phyloP scores from a whole-genome alignment of 441 rosid species.

The Gossypium gossypioides region DNA sequence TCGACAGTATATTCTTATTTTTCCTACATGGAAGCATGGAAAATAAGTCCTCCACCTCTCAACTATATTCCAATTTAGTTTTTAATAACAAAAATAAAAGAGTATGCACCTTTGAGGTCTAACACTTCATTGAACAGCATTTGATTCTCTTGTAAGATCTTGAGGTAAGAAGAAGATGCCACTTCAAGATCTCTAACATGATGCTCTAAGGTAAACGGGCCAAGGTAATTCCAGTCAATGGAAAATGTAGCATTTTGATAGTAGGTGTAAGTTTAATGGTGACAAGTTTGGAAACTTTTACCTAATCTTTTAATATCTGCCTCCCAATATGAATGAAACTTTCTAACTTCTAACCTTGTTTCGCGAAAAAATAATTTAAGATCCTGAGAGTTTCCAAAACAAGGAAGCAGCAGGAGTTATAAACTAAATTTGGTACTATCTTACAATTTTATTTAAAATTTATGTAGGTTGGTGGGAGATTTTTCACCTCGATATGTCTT shows the following conservation, averaged over 20 bases:
- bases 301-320: slow-evolving; percentile 56
- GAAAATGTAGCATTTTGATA: slow-evolving; percentile 1
- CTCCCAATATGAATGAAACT: slow-evolving; percentile 60
- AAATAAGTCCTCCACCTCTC: not conserved
- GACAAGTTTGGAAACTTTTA: slow-evolving; percentile 25
- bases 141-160: slow-evolving; percentile 76
- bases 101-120: slow-evolving; percentile 70
- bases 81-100: not conserved
- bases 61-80: not conserved
- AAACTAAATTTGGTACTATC: not conserved
- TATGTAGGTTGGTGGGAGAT: not conserved
- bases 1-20: slow-evolving; percentile 80
- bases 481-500: slow-evolving; percentile 58
- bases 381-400: slow-evolving; percentile 36
- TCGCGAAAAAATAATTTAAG: slow-evolving; percentile 38
- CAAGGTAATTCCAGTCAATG: slow-evolving; percentile 8
- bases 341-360: slow-evolving; percentile 46
- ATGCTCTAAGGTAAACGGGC: slow-evolving; percentile 32
- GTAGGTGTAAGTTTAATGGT: not conserved
- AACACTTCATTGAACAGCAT: slow-evolving; percentile 87
- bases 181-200: slow-evolving; percentile 67
- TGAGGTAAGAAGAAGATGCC: slow-evolving; percentile 65
- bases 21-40: slow-evolving; percentile 34
- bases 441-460: not conserved
- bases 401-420: not conserved